Base-by-base conservation (phyloP, 306 rosid species). In the Begonia masoniana region DNA sequence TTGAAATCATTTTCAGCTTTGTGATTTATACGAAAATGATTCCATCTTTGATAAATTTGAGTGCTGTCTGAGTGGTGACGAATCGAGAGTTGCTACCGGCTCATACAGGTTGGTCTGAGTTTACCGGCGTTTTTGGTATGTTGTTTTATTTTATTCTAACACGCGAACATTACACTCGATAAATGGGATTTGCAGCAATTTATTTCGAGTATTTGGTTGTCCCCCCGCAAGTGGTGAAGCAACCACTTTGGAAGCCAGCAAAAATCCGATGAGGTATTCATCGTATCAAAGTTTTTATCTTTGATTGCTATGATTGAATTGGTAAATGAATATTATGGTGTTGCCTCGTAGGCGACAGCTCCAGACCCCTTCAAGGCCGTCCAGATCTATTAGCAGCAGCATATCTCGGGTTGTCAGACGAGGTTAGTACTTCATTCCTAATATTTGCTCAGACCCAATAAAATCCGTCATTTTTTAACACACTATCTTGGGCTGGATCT, bases 21-120 rank as follows among this genome's bases (percentile, higher is more conserved):
- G 96, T 64, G 97, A 91, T 76, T 63, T 91, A 24, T 91, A 91
- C 66, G 97, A 91, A 76, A 91, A 91, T 63, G 97, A 91, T 71
- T 92, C 96, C 1, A 92, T 92, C 70, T 86, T 83, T 2, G 96
- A 86, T 41, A 92, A 92, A 66, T 92, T 92, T 19, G 99, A 92
- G 81, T 86, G 99, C 67, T 92, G 99, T 68, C 69, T 92, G 63
- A 92, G 99, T 61, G 96, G 99, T 24, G 88, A 92, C 50, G 99
- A 95, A 68, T 73, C 31, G 54, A 84, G 87, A 12, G 75, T 86
- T 36, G 96, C 93, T 5, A 81, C 99, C 49, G 99, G 99, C 60
- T 92, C 99, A 54, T 92, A 92, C 86, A 92, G 99, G 99, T 92
- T 31, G 39, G 39, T 31, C 39, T 31, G 39, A 31, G 39, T 31